Evolutionary conservation across 371 early-diverging fungal genomes (phyloP), one percentile per base, ranked within the genome.

Genomic region (Gilbertella persicaria): DNA sequence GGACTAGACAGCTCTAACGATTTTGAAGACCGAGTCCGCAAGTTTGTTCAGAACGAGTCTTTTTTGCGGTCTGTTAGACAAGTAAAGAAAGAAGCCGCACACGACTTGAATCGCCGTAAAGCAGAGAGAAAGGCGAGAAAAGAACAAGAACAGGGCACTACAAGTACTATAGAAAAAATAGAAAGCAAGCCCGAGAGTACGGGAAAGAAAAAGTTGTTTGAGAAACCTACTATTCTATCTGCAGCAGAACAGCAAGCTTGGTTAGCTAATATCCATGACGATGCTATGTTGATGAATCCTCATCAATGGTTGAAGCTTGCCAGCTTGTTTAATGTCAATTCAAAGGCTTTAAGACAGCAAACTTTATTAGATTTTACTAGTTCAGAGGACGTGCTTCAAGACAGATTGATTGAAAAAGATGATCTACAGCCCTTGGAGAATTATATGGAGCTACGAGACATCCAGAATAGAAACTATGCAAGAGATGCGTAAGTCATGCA

Each of bases 381-480:
- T 25, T 41, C 36, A 3, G 50, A 53, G 6, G 37, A 13, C 4
- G 55, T 63, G 5, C 23, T 63, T 12, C 21, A 58, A 26, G 64
- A 63, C 28, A 29, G 64, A 25, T 13, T n/a, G 0, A 53, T 63
- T 23, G 26, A n/a, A 5, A 41, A 41, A 26, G 53, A 46, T 14
- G 53, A 62, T n/a, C 36, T 46, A 14, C 45, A 33, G 21, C 58
- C 57, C 0, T 24, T 73, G 25, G 78, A 77, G 20, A 63, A 58
- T 36, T 77, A 66, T 41, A 44, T 73, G 20, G 72, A 69, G 23
- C 44, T 77, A 8, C 63, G 78, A 13, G 69, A 73, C 51, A 50
- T 62, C 4, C 78, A 77, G 38, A 77, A 77, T 41, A 61, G 73
- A 50, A 64, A 60, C 28, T 77, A 77, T 67, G 78, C 78, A 4